phyloP scores from a whole-genome alignment of 441 rosid species.

The Pelargonium cotyledonis region DNA sequence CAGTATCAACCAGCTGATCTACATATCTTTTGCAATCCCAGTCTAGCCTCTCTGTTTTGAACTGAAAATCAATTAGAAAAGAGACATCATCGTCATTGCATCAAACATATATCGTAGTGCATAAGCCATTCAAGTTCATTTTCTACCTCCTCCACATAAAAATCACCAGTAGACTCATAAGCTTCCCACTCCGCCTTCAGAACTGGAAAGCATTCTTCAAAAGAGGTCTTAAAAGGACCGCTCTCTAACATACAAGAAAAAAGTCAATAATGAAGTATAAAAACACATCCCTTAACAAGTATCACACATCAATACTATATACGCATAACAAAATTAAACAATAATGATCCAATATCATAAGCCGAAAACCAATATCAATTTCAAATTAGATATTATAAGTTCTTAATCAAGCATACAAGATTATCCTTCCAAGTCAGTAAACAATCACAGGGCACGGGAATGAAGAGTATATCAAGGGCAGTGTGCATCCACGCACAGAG shows the following conservation, averaged over 20 bases:
- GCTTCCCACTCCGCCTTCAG: slow-evolving; percentile 74
- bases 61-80: slow-evolving; percentile 38
- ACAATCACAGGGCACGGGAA: background rate
- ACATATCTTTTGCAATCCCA: slow-evolving; percentile 59
- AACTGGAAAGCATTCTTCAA: slow-evolving; percentile 67
- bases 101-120: slow-evolving; percentile 11
- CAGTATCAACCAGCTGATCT: slow-evolving; percentile 48
- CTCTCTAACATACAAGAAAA: slow-evolving; percentile 38
- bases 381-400: background rate
- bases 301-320: background rate
- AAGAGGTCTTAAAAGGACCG: slow-evolving; percentile 38
- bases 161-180: slow-evolving; percentile 34
- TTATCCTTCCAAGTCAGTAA: background rate
- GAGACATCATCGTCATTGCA: slow-evolving; percentile 2
- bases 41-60: slow-evolving; percentile 38
- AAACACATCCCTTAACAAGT: slow-evolving; percentile 1
- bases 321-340: too few relatives aligned
- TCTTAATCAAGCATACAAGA: background rate
- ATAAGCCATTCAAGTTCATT: slow-evolving; percentile 18
- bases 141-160: slow-evolving; percentile 62
- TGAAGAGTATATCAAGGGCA: background rate
- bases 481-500: background rate
- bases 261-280: slow-evolving; percentile 5
- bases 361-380: background rate
- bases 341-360: background rate